Conservation (phyloP, 345 rosid genomes). For the Eucalyptus paniculata region DNA sequence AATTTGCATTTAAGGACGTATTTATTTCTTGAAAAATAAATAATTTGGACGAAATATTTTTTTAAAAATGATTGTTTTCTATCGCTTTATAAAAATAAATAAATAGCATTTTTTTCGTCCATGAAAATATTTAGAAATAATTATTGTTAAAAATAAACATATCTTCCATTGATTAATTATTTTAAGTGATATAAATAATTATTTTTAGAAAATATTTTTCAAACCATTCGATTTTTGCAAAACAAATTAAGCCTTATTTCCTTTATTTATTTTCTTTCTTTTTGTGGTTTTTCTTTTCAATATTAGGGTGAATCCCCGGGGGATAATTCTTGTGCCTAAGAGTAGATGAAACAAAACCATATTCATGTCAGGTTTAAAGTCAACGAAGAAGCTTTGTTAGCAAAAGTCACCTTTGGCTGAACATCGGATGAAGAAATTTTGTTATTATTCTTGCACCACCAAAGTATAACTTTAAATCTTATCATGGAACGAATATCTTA, state of each 20-base stretch:
- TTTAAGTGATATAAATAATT: accelerated
- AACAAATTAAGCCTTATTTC: not conserved
- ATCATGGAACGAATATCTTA: not conserved
- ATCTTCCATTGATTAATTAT: too few species aligned
- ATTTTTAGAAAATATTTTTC: too few species aligned
- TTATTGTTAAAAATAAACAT: too few species aligned
- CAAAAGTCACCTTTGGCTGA: not conserved
- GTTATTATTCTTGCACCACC: not conserved
- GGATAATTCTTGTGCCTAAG: not conserved
- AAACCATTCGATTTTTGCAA: too few species aligned
- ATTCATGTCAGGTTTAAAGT: not conserved
- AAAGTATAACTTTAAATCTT: not conserved
- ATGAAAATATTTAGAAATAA: too few species aligned
- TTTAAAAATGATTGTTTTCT: accelerated
- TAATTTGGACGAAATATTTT: too few species aligned
- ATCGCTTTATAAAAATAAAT: too few species aligned
- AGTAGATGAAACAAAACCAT: not conserved
- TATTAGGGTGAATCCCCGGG: not conserved
- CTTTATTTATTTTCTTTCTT: not conserved
- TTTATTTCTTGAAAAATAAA: not conserved
- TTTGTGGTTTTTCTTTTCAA: not conserved
- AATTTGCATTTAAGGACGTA: accelerated
- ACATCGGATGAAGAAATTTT: not conserved
- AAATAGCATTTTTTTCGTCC: accelerated
- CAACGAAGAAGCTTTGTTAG: not conserved